Evolutionary conservation across 768 basidiomycete species (phyloP).

Genomic region (Clathrus columnatus): DNA sequence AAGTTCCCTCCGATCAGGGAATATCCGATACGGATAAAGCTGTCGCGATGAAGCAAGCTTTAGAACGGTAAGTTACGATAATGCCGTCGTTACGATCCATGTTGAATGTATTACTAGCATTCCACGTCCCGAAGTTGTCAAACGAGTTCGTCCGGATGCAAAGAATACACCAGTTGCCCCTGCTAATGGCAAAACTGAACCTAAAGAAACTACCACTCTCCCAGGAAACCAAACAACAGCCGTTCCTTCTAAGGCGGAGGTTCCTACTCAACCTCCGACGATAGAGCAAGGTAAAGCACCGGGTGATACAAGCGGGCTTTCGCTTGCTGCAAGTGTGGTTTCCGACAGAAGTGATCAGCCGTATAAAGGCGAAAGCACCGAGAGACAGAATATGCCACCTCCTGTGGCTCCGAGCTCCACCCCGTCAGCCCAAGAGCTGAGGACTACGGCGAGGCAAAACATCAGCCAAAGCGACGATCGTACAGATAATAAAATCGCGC

Average conservation of each 20-base stretch:
- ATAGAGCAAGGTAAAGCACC: constrained; percentile 7
- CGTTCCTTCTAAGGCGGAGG: background rate
- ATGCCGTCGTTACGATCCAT: background rate
- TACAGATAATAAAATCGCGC: constrained; percentile 30
- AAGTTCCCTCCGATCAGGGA: constrained; percentile 20
- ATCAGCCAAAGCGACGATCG: constrained; percentile 33
- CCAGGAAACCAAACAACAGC: background rate
- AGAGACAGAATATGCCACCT: constrained; percentile 59
- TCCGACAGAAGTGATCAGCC: constrained; percentile 22
- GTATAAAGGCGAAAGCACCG: constrained; percentile 20
- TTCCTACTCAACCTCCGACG: background rate
- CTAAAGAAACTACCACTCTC: background rate
- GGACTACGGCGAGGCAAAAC: constrained; percentile 70
- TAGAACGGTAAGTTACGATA: constrained; percentile 48
- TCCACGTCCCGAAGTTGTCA: constrained; percentile 74
- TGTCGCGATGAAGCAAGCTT: constrained; percentile 41
- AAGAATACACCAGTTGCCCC: constrained; percentile 6
- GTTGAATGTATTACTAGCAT: constrained; percentile 35
- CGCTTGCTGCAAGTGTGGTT: constrained; percentile 9
- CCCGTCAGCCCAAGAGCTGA: constrained; percentile 64
- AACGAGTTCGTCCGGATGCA: constrained; percentile 32
- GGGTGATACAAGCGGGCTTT: constrained; percentile 19
- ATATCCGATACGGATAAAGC: background rate
- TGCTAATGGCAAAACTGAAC: background rate
- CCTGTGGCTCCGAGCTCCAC: constrained; percentile 74